A percentile compares a stretch with the other conserved stretches of the same genome.
Evolutionary conservation across 176 grass and related monocot species (phyloP).

Genomic region (Otatea glauca): DNA sequence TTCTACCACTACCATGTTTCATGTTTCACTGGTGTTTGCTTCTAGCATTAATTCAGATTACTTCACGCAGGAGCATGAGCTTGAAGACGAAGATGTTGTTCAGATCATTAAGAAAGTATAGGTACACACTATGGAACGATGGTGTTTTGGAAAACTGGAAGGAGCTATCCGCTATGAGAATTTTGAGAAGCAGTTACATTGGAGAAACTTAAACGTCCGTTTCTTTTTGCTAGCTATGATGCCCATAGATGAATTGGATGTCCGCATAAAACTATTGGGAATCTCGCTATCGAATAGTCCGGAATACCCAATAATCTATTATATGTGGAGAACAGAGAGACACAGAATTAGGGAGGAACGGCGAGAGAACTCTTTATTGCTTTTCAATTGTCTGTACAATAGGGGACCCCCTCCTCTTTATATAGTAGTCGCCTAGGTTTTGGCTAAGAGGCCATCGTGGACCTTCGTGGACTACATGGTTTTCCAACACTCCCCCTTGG

Average conservation of each 20-base stretch:
- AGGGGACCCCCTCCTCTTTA: too few relatives aligned
- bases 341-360: too few relatives aligned
- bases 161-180: slow-evolving; percentile 7
- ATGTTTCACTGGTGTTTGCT: not conserved
- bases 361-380: too few relatives aligned
- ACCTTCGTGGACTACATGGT: too few relatives aligned
- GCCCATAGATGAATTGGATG: not conserved
- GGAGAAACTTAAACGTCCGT: not conserved
- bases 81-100: slow-evolving; percentile 96
- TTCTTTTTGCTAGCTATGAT: not conserved
- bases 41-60: not conserved
- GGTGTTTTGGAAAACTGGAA: slow-evolving; percentile 16
- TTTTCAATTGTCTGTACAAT: too few relatives aligned
- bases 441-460: too few relatives aligned
- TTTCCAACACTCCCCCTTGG: too few relatives aligned
- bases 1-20: not conserved
- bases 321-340: too few relatives aligned
- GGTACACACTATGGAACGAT: not conserved
- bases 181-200: slow-evolving; percentile 35
- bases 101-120: slow-evolving; percentile 98
- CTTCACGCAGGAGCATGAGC: slow-evolving; percentile 79
- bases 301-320: too few relatives aligned
- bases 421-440: too few relatives aligned
- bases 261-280: too few relatives aligned
- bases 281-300: too few relatives aligned